Evolutionary conservation across 1,284 basidiomycete species (phyloP).

Genomic region (Sutorius eximius): DNA sequence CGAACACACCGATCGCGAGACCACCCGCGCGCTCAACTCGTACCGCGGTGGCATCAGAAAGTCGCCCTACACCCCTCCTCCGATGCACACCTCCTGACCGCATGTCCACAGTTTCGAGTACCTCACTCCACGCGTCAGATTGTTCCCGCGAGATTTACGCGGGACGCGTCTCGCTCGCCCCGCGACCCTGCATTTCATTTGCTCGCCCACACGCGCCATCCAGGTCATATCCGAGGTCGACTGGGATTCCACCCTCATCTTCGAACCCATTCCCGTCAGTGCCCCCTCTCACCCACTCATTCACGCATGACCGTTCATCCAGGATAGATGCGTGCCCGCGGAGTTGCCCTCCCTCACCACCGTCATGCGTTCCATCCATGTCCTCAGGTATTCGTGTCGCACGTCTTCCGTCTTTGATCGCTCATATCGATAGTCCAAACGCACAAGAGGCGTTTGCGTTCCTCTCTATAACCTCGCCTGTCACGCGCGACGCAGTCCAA

Average conservation of each 20-base stretch:
- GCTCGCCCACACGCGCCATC: constrained; percentile 72
- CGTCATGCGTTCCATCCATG: constrained; percentile 59
- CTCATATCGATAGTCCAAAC: constrained; percentile 57
- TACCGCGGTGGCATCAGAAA: constrained; percentile 74
- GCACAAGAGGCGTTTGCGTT: constrained; percentile 72
- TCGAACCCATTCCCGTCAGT: constrained; percentile 84
- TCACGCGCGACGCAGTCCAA: constrained; percentile 55
- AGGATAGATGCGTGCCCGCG: constrained; percentile 79
- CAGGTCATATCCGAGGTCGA: constrained; percentile 67
- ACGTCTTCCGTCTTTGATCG: constrained; percentile 1
- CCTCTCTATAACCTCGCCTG: constrained; percentile 52
- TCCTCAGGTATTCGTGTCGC: constrained; percentile 59
- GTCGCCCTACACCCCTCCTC: constrained; percentile 40
- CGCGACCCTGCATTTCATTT: constrained; percentile 80
- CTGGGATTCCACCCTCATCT: constrained; percentile 73
- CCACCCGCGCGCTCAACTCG: constrained; percentile 78
- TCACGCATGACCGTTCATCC: constrained; percentile 13
- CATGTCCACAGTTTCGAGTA: constrained; percentile 70
- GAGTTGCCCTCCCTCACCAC: constrained; percentile 69
- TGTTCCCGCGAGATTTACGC: constrained; percentile 69
- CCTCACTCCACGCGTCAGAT: constrained; percentile 68
- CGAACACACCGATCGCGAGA: constrained; percentile 48
- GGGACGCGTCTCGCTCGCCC: constrained; percentile 56
- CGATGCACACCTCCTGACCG: constrained; percentile 15
- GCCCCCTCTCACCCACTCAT: background rate